Evolutionary conservation across 768 basidiomycete species (phyloP).

Genomic region (Hortiboletus flavorubellus): DNA sequence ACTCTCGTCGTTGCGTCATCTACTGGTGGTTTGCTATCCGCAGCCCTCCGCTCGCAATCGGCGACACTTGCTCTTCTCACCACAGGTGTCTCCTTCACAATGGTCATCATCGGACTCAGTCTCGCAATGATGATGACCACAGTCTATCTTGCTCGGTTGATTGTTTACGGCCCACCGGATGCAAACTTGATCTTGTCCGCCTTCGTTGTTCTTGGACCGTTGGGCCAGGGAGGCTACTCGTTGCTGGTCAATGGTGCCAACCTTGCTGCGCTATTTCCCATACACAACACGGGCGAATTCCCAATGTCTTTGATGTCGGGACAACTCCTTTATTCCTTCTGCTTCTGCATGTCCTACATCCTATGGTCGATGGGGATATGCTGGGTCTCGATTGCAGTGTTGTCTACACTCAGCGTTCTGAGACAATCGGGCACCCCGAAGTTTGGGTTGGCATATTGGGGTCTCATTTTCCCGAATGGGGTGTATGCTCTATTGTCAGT

Average conservation of each 20-base stretch:
- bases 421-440: conserved; percentile 32
- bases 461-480: conserved; percentile 53
- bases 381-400: conserved; percentile 46
- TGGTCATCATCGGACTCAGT: conserved; percentile 44
- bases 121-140: conserved; percentile 49
- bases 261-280: conserved; percentile 34
- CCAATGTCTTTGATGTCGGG: conserved; percentile 35
- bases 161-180: conserved; percentile 40
- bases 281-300: conserved; percentile 30
- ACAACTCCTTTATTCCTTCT: conserved; percentile 41
- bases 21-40: conserved; percentile 44
- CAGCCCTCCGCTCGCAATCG: conserved; percentile 36
- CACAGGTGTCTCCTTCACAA: conserved; percentile 40
- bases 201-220: conserved; percentile 51
- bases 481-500: conserved; percentile 50
- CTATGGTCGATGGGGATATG: conserved; percentile 56
- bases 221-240: conserved; percentile 51
- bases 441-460: conserved; percentile 52
- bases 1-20: conserved; percentile 53
- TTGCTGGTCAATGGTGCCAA: conserved; percentile 40
- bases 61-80: conserved; percentile 41
- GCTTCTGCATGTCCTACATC: conserved; percentile 44
- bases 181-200: conserved; percentile 39
- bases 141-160: conserved; percentile 43
- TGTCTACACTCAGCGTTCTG: conserved; percentile 36